Evolutionary conservation across 352 stramenopile species (phyloP), one percentile per base, ranked within the genome.

Genomic region (Phytopythium mirpurense): DNA sequence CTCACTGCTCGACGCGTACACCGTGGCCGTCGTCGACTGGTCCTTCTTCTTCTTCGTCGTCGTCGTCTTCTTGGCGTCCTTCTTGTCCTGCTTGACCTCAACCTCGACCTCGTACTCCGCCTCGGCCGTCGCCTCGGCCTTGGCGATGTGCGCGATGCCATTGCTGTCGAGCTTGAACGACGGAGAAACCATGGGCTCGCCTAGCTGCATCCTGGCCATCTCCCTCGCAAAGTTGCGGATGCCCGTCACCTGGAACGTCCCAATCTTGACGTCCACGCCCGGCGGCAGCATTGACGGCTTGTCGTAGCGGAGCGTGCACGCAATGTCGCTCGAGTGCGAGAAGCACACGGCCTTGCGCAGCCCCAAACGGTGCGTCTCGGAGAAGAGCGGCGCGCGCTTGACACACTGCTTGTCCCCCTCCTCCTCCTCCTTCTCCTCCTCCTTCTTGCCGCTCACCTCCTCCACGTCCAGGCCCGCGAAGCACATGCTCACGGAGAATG

Each of bases 331-430:
- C 51, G 95, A 88, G 60, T 98, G 87, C 42, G 89, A 83, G 63
- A 99, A 98, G n/a, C 91, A 91, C 63, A 99, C 94, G 5, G 87
- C 95, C 71, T 98, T 98, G 62, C 96, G 96, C 3, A 90, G 67
- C 44, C 93, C 88, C 47, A 98, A 58, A 38, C 84, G 83, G 37
- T 79, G 81, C 45, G 67, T 62, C 23, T 88, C 68, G 35, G 93
- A 93, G 63, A 98, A 98, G 14, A 98, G 79, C 35, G 84, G 83
- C 35, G 92, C 87, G 60, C 89, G 76, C 74, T 98, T 98, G 24
- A 76, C 76, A 93, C 93, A 98, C 53, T 85, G 74, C 67, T 85
- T 88, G 14, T 57, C 63, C 45, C 88, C 79, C 14, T 79, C 66
- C 29, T 86, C 70, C n/a, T n/a, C n/a, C n/a, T n/a, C n/a, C n/a